Evolutionary conservation across 1,284 basidiomycete species (phyloP).

Genomic region (Ustilago crameri): DNA sequence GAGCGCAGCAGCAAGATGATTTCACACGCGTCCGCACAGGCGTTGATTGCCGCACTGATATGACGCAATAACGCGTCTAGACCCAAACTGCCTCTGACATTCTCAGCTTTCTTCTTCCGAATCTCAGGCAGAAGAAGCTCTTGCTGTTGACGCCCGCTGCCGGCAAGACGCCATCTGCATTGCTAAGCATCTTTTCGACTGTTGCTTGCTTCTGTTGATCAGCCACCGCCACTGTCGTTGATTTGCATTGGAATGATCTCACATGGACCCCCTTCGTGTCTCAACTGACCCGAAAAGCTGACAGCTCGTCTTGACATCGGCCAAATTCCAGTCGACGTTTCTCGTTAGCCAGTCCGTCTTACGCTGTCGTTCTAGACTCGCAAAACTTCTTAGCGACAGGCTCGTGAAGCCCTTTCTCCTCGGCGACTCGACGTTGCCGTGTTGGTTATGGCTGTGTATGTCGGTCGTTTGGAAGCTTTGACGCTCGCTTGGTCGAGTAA

Average conservation of each 20-base stretch:
- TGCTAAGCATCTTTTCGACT: too few species aligned
- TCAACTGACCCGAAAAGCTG: neutral
- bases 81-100: neutral
- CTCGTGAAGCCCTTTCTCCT: neutral
- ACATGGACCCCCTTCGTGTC: neutral
- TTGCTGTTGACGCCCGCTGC: too few species aligned
- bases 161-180: slow-evolving; percentile 14
- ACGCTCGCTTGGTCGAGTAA: neutral
- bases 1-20: slow-evolving; percentile 1
- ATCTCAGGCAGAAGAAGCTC: too few species aligned
- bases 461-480: neutral
- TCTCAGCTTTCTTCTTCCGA: neutral
- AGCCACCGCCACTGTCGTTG: too few species aligned
- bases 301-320: neutral
- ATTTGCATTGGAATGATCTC: neutral
- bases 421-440: neutral
- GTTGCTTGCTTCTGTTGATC: too few species aligned
- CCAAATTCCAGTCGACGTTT: neutral
- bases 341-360: neutral
- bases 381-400: neutral
- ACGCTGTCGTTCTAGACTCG: too few species aligned
- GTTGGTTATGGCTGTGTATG: neutral
- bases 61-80: slow-evolving; percentile 40
- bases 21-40: slow-evolving; percentile 5
- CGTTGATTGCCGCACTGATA: slow-evolving; percentile 23